Evolutionary conservation across 1,284 basidiomycete species (phyloP).

Genomic region (Phylloporus gajari): DNA sequence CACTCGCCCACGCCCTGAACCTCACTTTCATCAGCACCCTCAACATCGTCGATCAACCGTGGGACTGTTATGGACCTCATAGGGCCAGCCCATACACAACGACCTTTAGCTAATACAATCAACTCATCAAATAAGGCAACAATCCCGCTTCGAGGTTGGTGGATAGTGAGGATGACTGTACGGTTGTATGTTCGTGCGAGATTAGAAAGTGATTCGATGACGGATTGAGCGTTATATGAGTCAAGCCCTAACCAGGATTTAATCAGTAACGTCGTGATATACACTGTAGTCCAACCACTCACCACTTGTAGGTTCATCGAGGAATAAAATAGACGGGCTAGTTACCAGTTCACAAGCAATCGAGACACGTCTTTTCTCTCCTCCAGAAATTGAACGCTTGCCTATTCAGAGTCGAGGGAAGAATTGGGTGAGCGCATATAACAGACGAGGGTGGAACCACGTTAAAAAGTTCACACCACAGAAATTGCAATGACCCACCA

Average conservation of each 20-base stretch:
- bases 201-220: constrained; percentile 88
- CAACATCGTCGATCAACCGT: constrained; percentile 15
- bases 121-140: constrained; percentile 95
- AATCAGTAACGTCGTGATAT: neutral
- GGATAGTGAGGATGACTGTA: constrained; percentile 97
- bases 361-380: constrained; percentile 94
- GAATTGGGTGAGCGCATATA: neutral
- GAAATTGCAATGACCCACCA: constrained; percentile 55
- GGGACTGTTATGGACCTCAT: constrained; percentile 31
- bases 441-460: neutral
- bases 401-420: constrained; percentile 49
- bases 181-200: constrained; percentile 91
- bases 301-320: constrained; percentile 97
- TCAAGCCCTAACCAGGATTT: constrained; percentile 75
- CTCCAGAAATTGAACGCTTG: constrained; percentile 90
- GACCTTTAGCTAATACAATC: constrained; percentile 83
- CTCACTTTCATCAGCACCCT: constrained; percentile 84
- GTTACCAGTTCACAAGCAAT: constrained; percentile 99
- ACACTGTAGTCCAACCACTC: constrained; percentile 38
- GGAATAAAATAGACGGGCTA: constrained; percentile 92
- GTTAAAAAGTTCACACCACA: neutral
- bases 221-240: constrained; percentile 95
- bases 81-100: constrained; percentile 46
- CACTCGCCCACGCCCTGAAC: constrained; percentile 64
- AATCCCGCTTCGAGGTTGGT: constrained; percentile 98